Base-by-base conservation (phyloP, 352 stramenopile species). In the Globisporangium nagaii region DNA sequence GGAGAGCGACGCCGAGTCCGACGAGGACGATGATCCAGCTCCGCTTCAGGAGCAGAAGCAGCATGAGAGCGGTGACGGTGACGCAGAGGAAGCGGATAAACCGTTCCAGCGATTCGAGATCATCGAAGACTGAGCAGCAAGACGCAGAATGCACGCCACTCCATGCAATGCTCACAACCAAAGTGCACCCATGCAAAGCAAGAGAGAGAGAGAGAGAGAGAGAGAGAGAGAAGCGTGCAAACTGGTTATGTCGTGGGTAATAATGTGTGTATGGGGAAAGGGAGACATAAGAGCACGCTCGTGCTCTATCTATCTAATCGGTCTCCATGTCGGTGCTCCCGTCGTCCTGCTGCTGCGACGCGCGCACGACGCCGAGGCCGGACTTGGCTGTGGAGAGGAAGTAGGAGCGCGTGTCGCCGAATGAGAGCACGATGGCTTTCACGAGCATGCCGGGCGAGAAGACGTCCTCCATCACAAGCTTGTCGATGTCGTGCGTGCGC, bases 381-480 rank as follows among this genome's bases (percentile, higher is more conserved):
- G 75, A 30, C 48, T 84, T 84, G 19, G 84, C 80, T 27, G 81
- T 93, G 6, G 81, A 92, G 0, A 93, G 59, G 51, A 90, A 93
- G 67, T 92, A 93, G 6, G 84, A 90, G 7, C 81, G 76, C n/a
- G 77, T 88, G 63, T 93, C 81, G 19, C 84, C 84, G 24, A 90
- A 90, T n/a, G 84, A 93, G 30, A 93, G 75, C 63, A 93, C 84
- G 28, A 65, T 63, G 11, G 84, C 84, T 55, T 90, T 89, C 27
- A 93, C 67, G 39, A 93, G 75, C 68, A 82, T 73, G 12, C 68
- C 73, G 2, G 79, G 77, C 22, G 65, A 70, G 56, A 93, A 90
- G 27, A 90, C 65, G 32, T 88, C 73, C 53, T 93, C 84, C 46
- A 93, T 71, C 49, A 84, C 69, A 30, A 93, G 60, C 60, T 90